Percentiles rank a stretch among this genome's conserved stretches.
These are phyloP conservation scores for Penicillium carneum DNA, from an alignment of 2,329 filamentous ascomycete genomes.

Conservation along the genomic window DNA sequence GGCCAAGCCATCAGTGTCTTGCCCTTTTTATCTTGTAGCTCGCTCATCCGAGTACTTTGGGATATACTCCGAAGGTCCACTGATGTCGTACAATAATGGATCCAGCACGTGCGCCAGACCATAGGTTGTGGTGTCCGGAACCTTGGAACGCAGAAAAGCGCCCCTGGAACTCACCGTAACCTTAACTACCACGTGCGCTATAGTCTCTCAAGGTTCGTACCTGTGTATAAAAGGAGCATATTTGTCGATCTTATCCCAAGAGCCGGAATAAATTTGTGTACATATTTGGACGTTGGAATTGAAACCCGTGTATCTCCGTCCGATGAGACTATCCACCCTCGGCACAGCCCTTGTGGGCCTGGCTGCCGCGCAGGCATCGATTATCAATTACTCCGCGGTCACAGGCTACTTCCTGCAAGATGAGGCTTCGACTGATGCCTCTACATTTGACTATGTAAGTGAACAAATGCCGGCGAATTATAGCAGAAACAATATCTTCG, in stretches of 20 bases:
- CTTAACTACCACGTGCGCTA: conserved; percentile 2
- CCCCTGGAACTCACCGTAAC: background rate
- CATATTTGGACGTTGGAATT: background rate
- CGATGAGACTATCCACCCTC: conserved; percentile 68
- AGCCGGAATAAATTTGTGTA: background rate
- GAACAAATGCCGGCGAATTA: background rate
- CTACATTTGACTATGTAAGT: conserved; percentile 58
- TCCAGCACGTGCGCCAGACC: background rate
- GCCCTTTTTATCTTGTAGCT: background rate
- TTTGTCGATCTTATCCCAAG: conserved; percentile 23
- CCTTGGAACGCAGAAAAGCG: background rate
- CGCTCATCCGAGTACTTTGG: background rate
- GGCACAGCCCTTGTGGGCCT: conserved; percentile 76
- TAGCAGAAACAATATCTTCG: background rate
- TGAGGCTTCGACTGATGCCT: conserved; percentile 54
- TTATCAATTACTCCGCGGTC: conserved; percentile 52
- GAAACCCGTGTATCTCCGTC: conserved; percentile 9
- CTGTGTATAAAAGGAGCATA: background rate
- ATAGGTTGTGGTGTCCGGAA: conserved; percentile 2
- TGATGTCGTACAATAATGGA: background rate
- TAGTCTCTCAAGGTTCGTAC: background rate
- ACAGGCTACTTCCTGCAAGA: conserved; percentile 60
- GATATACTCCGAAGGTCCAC: background rate
- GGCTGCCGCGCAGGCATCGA: conserved; percentile 65
- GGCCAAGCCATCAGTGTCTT: background rate